Conservation (phyloP, 2,329 filamentous ascomycete genomes). For the Alternaria dauci region DNA sequence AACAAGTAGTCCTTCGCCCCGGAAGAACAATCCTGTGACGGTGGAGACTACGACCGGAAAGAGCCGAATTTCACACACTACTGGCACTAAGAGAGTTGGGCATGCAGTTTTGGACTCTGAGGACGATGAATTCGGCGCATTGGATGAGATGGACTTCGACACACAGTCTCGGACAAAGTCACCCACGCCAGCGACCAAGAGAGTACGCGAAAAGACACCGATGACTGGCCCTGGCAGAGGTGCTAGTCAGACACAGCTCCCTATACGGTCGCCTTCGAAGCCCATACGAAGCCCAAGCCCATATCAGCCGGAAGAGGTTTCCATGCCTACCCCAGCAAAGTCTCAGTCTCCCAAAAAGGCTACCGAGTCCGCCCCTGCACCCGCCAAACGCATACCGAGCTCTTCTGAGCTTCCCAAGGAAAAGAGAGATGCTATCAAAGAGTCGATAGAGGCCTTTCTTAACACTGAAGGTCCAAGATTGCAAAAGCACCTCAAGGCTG, state of each 20-base stretch:
- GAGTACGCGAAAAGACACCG: constrained; percentile 21
- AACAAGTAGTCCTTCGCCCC: constrained; percentile 31
- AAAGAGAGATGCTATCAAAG: constrained; percentile 28
- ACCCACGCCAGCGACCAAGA: constrained; percentile 16
- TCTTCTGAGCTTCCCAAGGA: constrained; percentile 43
- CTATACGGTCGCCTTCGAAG: constrained; percentile 41
- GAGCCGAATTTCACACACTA: constrained; percentile 15
- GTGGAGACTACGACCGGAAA: background rate
- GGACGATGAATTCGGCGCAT: constrained; percentile 41
- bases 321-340: constrained; percentile 29
- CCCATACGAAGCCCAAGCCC: constrained; percentile 24
- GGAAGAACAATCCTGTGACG: constrained; percentile 4
- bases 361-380: constrained; percentile 6
- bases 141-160: constrained; percentile 40
- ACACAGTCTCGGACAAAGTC: constrained; percentile 20
- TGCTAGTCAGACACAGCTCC: constrained; percentile 23
- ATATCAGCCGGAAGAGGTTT: constrained; percentile 23
- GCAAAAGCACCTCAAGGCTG: constrained; percentile 35
- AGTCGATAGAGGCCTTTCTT: constrained; percentile 36
- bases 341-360: constrained; percentile 33
- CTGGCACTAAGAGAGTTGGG: constrained; percentile 26
- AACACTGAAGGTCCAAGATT: constrained; percentile 34
- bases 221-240: constrained; percentile 19
- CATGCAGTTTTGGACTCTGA: constrained; percentile 44
- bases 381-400: constrained; percentile 14